Evolutionary conservation across 2,329 filamentous ascomycete species (phyloP).

Genomic region (Microdochium nivale): DNA sequence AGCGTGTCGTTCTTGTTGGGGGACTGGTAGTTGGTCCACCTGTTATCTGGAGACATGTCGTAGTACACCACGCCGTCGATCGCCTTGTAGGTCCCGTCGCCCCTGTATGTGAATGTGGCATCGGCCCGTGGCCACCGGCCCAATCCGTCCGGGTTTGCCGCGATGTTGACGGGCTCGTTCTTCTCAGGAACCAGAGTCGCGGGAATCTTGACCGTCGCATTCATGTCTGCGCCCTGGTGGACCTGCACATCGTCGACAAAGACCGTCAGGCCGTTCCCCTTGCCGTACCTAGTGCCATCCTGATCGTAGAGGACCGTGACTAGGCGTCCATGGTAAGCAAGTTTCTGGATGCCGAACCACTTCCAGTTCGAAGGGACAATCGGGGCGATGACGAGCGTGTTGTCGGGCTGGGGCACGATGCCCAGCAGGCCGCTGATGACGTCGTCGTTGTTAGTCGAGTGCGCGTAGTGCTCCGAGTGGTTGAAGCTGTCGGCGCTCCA

Average conservation of each 20-base stretch:
- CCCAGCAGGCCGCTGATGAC: slow-evolving; percentile 33
- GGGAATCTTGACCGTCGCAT: slow-evolving; percentile 7
- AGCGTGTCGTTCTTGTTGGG: slow-evolving; percentile 23
- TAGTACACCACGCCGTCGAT: slow-evolving; percentile 33
- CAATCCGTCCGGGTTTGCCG: slow-evolving; percentile 23
- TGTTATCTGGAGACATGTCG: slow-evolving; percentile 27
- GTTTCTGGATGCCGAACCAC: slow-evolving; percentile 32
- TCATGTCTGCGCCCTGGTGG: slow-evolving; percentile 11
- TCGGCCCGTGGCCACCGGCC: slow-evolving; percentile 23
- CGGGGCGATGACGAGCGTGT: slow-evolving; percentile 27
- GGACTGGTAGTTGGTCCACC: slow-evolving; percentile 27
- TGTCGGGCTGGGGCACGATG: slow-evolving; percentile 26
- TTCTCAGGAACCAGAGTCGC: slow-evolving; percentile 7
- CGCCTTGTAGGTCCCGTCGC: slow-evolving; percentile 24
- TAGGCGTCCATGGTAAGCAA: slow-evolving; percentile 31
- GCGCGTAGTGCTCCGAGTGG: slow-evolving; percentile 32
- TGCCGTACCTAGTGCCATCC: slow-evolving; percentile 25
- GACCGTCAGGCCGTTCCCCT: slow-evolving; percentile 24
- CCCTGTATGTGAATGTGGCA: slow-evolving; percentile 23
- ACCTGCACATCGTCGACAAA: slow-evolving; percentile 25
- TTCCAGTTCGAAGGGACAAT: slow-evolving; percentile 25
- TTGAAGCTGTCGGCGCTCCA: slow-evolving; percentile 27
- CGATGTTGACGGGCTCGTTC: slow-evolving; percentile 24
- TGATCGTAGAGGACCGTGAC: slow-evolving; percentile 31
- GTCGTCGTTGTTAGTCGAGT: slow-evolving; percentile 35